Conservation (phyloP, 148 eudicot genomes). For the Rhododendron vialii region DNA sequence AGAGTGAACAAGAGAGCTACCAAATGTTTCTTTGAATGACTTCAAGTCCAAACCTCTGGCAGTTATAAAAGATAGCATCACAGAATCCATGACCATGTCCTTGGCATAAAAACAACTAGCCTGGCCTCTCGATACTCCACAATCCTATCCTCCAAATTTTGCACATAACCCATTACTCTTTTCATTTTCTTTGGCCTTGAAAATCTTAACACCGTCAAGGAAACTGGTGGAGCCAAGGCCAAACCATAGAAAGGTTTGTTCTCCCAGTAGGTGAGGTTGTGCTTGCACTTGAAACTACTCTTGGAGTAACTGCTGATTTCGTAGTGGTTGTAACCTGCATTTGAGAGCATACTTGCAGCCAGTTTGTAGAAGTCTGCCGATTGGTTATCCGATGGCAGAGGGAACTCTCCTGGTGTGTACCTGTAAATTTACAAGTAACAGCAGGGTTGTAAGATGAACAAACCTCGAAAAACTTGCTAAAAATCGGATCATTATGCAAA, state of each 20-base stretch:
- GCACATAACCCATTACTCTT: slow-evolving; percentile 62
- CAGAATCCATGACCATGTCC: slow-evolving; percentile 73
- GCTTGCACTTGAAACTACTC: slow-evolving; percentile 72
- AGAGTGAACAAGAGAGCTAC: slow-evolving; percentile 45
- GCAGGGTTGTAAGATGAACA: background rate
- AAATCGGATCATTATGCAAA: background rate
- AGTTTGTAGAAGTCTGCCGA: slow-evolving; percentile 76
- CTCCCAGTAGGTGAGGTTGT: slow-evolving; percentile 84
- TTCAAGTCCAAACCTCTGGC: slow-evolving; percentile 67
- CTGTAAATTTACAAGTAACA: slow-evolving; percentile 33
- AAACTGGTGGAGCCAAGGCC: slow-evolving; percentile 91
- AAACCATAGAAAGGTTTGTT: slow-evolving; percentile 70
- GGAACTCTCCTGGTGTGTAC: slow-evolving; percentile 89
- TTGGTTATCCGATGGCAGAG: slow-evolving; percentile 75
- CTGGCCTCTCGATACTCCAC: slow-evolving; percentile 7
- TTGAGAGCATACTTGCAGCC: slow-evolving; percentile 67
- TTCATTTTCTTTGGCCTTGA: slow-evolving; percentile 75
- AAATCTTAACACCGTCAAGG: slow-evolving; percentile 56
- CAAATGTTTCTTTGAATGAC: slow-evolving; percentile 52
- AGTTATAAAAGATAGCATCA: slow-evolving; percentile 89
- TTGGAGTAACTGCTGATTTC: slow-evolving; percentile 93
- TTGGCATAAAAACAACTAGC: slow-evolving; percentile 26
- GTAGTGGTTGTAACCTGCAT: slow-evolving; percentile 71
- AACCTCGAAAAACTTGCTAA: background rate
- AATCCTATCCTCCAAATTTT: slow-evolving; percentile 51